phyloP scores from a whole-genome alignment of 2,329 filamentous ascomycete species.

The Raffaelea deltoideospora region DNA sequence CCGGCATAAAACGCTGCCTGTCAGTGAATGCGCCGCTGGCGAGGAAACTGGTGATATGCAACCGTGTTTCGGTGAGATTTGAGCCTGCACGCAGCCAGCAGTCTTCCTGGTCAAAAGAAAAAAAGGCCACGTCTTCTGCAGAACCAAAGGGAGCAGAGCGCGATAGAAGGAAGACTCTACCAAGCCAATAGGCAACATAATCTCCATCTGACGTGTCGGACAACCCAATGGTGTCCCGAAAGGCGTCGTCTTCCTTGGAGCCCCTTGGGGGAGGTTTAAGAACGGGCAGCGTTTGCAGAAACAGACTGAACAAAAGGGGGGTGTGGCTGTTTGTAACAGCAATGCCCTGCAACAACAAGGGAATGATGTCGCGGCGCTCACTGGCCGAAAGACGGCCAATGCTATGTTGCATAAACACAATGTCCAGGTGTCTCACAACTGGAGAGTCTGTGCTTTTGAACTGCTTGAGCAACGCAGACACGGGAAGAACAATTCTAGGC shows the following conservation, averaged over 20 bases:
- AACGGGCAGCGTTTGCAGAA: conserved; percentile 60
- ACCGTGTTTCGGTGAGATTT: conserved; percentile 55
- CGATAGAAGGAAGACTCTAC: conserved; percentile 55
- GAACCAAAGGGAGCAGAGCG: background rate
- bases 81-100: conserved; percentile 49
- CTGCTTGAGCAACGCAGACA: conserved; percentile 71
- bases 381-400: conserved; percentile 31
- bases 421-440: conserved; percentile 74
- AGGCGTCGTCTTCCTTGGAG: conserved; percentile 57
- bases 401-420: conserved; percentile 81
- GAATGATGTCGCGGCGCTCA: conserved; percentile 59
- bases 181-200: conserved; percentile 62
- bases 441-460: conserved; percentile 66
- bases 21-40: conserved; percentile 78
- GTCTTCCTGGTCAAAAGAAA: conserved; percentile 52
- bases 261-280: conserved; percentile 61
- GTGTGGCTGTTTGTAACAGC: conserved; percentile 34
- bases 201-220: conserved; percentile 50
- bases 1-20: conserved; percentile 67
- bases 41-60: conserved; percentile 54
- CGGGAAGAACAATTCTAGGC: conserved; percentile 62
- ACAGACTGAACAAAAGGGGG: conserved; percentile 63
- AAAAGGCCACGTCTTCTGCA: conserved; percentile 46
- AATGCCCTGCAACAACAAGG: conserved; percentile 53
- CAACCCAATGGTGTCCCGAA: conserved; percentile 53